A percentile compares a stretch with the other conserved stretches of the same genome.
These are phyloP conservation scores for Populus hybrid DNA, from an alignment of 441 rosid species.

Conservation along the genomic window DNA sequence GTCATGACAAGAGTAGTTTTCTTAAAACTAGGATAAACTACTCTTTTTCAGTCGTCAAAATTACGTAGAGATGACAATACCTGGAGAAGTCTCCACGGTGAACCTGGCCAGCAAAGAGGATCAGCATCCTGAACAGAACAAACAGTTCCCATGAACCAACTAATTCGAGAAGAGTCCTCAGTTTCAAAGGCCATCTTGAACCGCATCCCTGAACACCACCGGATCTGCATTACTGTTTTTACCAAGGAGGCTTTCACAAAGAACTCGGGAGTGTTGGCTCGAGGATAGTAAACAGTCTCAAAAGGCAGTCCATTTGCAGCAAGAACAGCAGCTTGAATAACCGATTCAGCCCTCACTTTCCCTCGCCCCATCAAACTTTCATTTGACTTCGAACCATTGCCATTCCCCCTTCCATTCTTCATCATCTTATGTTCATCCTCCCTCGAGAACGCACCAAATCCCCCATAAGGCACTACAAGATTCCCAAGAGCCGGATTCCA, in stretches of 20 bases:
- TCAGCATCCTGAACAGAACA: constrained; percentile 79
- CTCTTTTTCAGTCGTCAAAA: neutral
- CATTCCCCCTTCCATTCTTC: constrained; percentile 65
- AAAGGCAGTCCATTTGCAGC: constrained; percentile 71
- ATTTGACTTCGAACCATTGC: constrained; percentile 33
- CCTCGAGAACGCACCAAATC: constrained; percentile 65
- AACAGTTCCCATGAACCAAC: constrained; percentile 98
- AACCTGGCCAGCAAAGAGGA: constrained; percentile 80
- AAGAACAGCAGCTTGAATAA: constrained; percentile 59
- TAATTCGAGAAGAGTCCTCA: constrained; percentile 85
- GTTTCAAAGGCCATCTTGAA: constrained; percentile 99
- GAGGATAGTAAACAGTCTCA: constrained; percentile 84
- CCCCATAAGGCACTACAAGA: constrained; percentile 74
- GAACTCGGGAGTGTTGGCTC: constrained; percentile 89
- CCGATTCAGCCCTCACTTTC: constrained; percentile 58
- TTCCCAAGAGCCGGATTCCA: constrained; percentile 92
- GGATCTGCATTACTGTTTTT: constrained; percentile 67
- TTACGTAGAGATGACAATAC: constrained; percentile 28
- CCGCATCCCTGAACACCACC: constrained; percentile 92
- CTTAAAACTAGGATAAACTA: no score
- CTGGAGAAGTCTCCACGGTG: constrained; percentile 95
- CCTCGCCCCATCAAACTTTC: constrained; percentile 38
- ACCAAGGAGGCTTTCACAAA: constrained; percentile 70
- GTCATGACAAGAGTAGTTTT: neutral
- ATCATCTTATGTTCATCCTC: constrained; percentile 74